phyloP scores from a whole-genome alignment of 2,329 filamentous ascomycete species.

The Nemania sp. region DNA sequence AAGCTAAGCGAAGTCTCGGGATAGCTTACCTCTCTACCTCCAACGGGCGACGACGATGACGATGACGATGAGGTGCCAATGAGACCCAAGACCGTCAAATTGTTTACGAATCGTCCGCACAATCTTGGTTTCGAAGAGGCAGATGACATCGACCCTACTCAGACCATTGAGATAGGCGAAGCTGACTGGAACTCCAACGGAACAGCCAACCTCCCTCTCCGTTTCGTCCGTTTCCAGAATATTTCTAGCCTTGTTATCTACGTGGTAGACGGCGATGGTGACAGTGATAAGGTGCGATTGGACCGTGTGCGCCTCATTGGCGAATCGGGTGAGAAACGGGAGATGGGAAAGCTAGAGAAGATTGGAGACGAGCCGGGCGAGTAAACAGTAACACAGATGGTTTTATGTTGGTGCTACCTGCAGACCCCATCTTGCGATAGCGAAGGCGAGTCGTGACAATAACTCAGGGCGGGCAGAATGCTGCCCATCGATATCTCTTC shows the following conservation, averaged over 20 bases:
- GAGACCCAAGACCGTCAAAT: conserved; percentile 79
- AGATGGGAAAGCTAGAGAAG: conserved; percentile 95
- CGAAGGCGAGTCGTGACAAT: conserved; percentile 8
- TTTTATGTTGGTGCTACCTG: conserved; percentile 11
- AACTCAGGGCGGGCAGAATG: conserved; percentile 8
- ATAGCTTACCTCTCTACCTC: conserved; percentile 81
- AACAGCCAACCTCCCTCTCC: conserved; percentile 73
- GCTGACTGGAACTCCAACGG: conserved; percentile 82
- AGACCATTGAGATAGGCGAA: conserved; percentile 73
- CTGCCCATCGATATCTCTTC: background rate
- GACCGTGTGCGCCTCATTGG: conserved; percentile 82
- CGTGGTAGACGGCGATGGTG: conserved; percentile 81
- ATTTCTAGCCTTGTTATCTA: conserved; percentile 86
- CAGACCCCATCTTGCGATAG: conserved; percentile 22
- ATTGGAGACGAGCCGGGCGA: conserved; percentile 75
- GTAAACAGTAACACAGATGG: conserved; percentile 41
- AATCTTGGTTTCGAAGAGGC: conserved; percentile 96
- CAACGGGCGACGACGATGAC: conserved; percentile 57
- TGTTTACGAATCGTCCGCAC: conserved; percentile 87
- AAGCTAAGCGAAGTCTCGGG: conserved; percentile 39
- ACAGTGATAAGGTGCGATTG: conserved; percentile 82
- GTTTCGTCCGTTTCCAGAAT: conserved; percentile 98
- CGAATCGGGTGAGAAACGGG: conserved; percentile 87
- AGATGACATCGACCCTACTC: conserved; percentile 80
- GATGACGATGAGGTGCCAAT: conserved; percentile 80